Percentiles rank a stretch among this genome's conserved stretches.
Evolutionary conservation across 202 grass and related monocot species (phyloP).

Genomic region (Saccharum hybrid): DNA sequence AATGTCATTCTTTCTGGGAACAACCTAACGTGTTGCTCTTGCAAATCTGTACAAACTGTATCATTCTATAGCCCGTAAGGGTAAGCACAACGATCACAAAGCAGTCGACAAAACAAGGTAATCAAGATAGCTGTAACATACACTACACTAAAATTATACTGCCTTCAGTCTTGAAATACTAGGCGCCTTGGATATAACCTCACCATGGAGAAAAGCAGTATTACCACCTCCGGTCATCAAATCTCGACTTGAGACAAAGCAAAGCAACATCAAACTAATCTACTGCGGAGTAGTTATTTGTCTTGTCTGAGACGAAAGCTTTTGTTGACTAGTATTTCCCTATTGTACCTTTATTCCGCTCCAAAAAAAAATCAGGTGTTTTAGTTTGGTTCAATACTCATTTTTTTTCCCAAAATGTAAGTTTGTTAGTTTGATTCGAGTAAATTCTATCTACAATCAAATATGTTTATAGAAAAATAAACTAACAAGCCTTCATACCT

Average conservation of each 20-base stretch:
- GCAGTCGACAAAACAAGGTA: conserved; percentile 3
- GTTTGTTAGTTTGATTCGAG: not conserved
- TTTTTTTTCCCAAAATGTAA: too few relatives aligned
- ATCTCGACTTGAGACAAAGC: not conserved
- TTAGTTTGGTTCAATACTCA: not conserved
- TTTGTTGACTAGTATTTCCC: not conserved
- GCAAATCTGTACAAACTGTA: conserved; percentile 37
- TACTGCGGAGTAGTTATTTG: too few relatives aligned
- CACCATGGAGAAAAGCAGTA: too few relatives aligned
- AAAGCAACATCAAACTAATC: not conserved
- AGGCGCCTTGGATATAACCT: not conserved
- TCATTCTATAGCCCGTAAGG: conserved; percentile 35
- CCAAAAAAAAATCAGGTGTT: not conserved
- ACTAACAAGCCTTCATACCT: too few relatives aligned
- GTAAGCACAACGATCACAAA: conserved; percentile 9
- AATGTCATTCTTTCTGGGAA: conserved; percentile 25
- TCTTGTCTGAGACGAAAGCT: not conserved
- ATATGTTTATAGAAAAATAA: not conserved
- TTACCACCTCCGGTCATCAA: not conserved
- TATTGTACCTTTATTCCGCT: not conserved
- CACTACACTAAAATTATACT: not conserved
- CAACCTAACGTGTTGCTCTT: conserved; percentile 17
- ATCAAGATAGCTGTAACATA: not conserved
- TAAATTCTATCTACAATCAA: not conserved
- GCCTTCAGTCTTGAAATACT: not conserved